phyloP scores from a whole-genome alignment of 2,329 filamentous ascomycete genomes.

The Pseudogymnoascus sp. region DNA sequence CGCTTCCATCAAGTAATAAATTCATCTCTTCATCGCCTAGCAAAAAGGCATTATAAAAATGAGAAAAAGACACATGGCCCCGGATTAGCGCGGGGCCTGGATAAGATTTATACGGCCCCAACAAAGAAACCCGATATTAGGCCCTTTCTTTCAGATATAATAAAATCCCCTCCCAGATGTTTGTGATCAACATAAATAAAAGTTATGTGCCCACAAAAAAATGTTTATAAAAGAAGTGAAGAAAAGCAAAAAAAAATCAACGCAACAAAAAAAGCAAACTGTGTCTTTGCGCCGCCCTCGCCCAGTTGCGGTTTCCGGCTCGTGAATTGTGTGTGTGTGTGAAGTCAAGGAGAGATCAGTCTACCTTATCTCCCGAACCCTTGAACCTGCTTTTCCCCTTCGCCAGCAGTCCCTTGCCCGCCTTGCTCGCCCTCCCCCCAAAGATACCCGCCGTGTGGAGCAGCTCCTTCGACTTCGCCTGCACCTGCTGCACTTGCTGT shows the following conservation, averaged over 20 bases:
- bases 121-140: not conserved
- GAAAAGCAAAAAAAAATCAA: not conserved
- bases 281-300: not conserved
- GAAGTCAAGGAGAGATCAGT: slow-evolving; percentile 46
- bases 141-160: not conserved
- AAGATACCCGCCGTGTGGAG: slow-evolving; percentile 71
- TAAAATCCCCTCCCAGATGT: slow-evolving; percentile 1
- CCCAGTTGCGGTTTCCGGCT: slow-evolving; percentile 1
- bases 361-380: slow-evolving; percentile 67
- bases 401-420: slow-evolving; percentile 82
- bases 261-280: not conserved
- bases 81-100: slow-evolving; percentile 2
- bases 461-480: slow-evolving; percentile 76
- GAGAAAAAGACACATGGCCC: not conserved
- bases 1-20: not conserved
- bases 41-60: slow-evolving; percentile 2
- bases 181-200: not conserved
- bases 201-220: not conserved
- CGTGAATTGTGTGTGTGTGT: not conserved
- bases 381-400: slow-evolving; percentile 80
- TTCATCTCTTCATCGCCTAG: slow-evolving; percentile 1
- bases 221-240: not conserved
- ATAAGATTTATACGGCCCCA: not conserved
- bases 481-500: slow-evolving; percentile 32
- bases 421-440: slow-evolving; percentile 61